Percentiles rank a stretch among this genome's conserved stretches.
These are phyloP conservation scores for Pseudocercospora cruenta DNA, from an alignment of 2,329 filamentous ascomycete species.

Conservation along the genomic window DNA sequence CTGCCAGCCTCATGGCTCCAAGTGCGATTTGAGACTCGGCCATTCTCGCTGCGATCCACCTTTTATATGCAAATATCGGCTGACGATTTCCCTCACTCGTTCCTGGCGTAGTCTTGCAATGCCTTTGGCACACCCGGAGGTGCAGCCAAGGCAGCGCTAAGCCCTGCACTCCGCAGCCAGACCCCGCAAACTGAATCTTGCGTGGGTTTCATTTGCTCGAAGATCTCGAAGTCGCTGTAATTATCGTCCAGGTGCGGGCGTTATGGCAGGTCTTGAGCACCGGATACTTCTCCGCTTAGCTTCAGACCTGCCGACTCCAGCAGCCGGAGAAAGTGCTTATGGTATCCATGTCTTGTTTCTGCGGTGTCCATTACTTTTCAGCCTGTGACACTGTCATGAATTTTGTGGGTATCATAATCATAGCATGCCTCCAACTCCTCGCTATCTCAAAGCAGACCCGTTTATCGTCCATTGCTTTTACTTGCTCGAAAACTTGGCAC, in stretches of 20 bases:
- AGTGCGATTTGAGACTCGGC: constrained; percentile 9
- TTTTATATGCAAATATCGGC: not conserved
- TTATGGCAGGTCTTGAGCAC: not conserved
- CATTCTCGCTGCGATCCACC: not conserved
- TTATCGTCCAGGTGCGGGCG: not conserved
- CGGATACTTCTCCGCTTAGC: not conserved
- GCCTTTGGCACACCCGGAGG: not conserved
- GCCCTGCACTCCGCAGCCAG: not conserved
- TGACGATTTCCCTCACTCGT: not conserved
- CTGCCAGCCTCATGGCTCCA: constrained; percentile 7
- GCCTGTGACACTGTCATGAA: not conserved
- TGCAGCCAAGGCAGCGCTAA: not conserved
- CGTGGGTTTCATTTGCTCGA: not conserved
- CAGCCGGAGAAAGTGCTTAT: not conserved
- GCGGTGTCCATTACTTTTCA: not conserved
- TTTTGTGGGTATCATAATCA: not conserved
- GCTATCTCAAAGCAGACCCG: not conserved
- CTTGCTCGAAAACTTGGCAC: constrained; percentile 3
- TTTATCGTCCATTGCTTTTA: not conserved
- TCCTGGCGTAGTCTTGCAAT: not conserved
- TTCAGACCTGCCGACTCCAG: not conserved
- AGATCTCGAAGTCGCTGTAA: not conserved
- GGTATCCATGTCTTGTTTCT: not conserved
- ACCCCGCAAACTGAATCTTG: not conserved
- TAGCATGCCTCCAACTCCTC: constrained; percentile 2